Evolutionary conservation across 1,284 basidiomycete genomes (phyloP).

Genomic region (Neonothopanus nambi): DNA sequence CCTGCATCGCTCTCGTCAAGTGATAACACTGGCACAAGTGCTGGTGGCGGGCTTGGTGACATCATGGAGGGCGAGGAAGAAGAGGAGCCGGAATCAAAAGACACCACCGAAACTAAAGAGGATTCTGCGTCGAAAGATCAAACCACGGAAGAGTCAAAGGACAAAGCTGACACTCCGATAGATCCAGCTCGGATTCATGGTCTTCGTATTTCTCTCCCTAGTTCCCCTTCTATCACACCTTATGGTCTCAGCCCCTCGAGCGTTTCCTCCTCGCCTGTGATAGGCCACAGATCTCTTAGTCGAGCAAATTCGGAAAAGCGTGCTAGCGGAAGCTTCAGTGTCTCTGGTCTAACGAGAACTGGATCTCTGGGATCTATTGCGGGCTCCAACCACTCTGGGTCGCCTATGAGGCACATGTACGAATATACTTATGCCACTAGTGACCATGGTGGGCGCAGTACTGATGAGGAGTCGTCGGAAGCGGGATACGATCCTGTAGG

Average conservation of each 20-base stretch:
- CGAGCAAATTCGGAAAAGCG: not conserved
- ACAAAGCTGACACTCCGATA: conserved; percentile 23
- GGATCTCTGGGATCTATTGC: conserved; percentile 13
- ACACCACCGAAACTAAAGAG: conserved; percentile 12
- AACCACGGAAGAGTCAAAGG: conserved; percentile 19
- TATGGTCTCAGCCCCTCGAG: conserved; percentile 11
- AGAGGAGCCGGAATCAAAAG: conserved; percentile 47
- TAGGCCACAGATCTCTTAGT: not conserved
- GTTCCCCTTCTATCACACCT: conserved; percentile 11
- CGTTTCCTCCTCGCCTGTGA: not conserved
- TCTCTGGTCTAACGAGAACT: conserved; percentile 10
- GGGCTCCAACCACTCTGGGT: not conserved
- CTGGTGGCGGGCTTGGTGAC: conserved; percentile 44
- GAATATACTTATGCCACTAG: not conserved
- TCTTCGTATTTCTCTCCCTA: conserved; percentile 50
- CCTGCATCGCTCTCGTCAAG: conserved; percentile 26
- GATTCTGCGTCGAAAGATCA: conserved; percentile 9
- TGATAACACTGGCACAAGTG: conserved; percentile 21
- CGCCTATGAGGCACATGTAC: too few relatives aligned
- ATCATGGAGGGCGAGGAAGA: conserved; percentile 55
- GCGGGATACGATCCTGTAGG: conserved; percentile 35
- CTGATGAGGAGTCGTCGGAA: conserved; percentile 1
- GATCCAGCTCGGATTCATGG: conserved; percentile 58
- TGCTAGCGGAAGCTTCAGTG: not conserved
- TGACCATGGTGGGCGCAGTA: not conserved